These are phyloP conservation scores for Hypholoma sublateritium DNA, from an alignment of 768 basidiomycete genomes.

Conservation along the genomic window DNA sequence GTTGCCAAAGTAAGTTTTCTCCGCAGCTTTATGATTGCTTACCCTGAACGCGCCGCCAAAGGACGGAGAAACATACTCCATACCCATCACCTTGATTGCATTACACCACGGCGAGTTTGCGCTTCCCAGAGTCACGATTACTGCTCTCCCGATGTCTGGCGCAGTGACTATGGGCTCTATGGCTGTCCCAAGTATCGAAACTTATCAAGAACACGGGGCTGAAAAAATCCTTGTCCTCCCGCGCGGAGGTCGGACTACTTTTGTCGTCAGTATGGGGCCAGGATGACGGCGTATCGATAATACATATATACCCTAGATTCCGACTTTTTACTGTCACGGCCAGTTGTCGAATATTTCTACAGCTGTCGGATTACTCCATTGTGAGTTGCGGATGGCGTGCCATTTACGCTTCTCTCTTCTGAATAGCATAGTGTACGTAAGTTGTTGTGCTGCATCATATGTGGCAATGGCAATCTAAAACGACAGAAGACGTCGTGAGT, in stretches of 20 bases:
- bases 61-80: constrained; percentile 60
- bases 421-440: background rate
- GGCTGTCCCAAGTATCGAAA: constrained; percentile 67
- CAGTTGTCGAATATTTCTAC: no score
- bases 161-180: constrained; percentile 57
- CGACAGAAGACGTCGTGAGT: background rate
- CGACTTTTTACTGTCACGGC: no score
- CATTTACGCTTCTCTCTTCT: background rate
- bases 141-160: constrained; percentile 53
- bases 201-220: constrained; percentile 84
- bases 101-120: constrained; percentile 79
- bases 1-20: constrained; percentile 55
- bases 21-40: background rate
- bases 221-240: constrained; percentile 81
- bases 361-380: no score
- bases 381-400: background rate
- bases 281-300: constrained; percentile 13
- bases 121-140: constrained; percentile 72
- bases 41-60: constrained; percentile 25
- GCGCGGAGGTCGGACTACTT: constrained; percentile 78
- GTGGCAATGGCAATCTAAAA: background rate
- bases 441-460: no score
- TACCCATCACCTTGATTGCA: constrained; percentile 80
- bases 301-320: background rate
- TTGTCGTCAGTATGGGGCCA: constrained; percentile 73